phyloP scores from a whole-genome alignment of 495 filamentous ascomycete species.

The Platismatia glauca region DNA sequence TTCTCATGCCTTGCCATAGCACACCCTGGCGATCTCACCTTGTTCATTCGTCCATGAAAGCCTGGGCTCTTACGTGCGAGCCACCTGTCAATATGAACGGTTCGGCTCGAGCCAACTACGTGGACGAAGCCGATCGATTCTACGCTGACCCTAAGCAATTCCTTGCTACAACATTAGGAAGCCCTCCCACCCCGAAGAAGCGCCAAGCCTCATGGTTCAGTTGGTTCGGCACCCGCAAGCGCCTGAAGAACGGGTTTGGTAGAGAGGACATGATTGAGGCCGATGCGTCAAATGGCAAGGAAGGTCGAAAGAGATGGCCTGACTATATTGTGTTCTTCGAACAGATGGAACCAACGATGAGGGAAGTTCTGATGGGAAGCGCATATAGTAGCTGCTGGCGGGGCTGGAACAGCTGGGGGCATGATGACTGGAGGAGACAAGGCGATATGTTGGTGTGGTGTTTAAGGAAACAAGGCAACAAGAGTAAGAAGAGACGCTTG shows the following conservation, averaged over 20 bases:
- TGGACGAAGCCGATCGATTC: slow-evolving; percentile 87
- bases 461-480: slow-evolving; percentile 25
- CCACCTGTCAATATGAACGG: slow-evolving; percentile 62
- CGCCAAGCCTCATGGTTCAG: slow-evolving; percentile 12
- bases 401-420: slow-evolving; percentile 70
- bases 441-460: slow-evolving; percentile 88
- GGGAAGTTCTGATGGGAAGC: slow-evolving; percentile 41
- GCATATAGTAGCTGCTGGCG: slow-evolving; percentile 61
- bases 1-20: slow-evolving; percentile 95
- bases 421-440: slow-evolving; percentile 76
- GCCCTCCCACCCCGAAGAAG: slow-evolving; percentile 28
- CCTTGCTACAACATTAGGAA: slow-evolving; percentile 41
- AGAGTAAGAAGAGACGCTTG: slow-evolving; percentile 10
- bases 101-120: slow-evolving; percentile 52
- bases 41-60: slow-evolving; percentile 60
- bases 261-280: slow-evolving; percentile 18
- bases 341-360: slow-evolving; percentile 47
- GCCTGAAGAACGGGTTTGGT: slow-evolving; percentile 26
- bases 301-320: slow-evolving; percentile 42
- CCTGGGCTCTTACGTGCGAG: slow-evolving; percentile 86
- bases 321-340: slow-evolving; percentile 58
- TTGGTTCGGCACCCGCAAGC: slow-evolving; percentile 12
- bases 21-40: slow-evolving; percentile 94
- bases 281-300: slow-evolving; percentile 19
- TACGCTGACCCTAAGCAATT: slow-evolving; percentile 60